Percentiles rank a stretch among this genome's conserved stretches.
Conservation (phyloP, 1,284 basidiomycete genomes). For the Ustilago loliicola region DNA sequence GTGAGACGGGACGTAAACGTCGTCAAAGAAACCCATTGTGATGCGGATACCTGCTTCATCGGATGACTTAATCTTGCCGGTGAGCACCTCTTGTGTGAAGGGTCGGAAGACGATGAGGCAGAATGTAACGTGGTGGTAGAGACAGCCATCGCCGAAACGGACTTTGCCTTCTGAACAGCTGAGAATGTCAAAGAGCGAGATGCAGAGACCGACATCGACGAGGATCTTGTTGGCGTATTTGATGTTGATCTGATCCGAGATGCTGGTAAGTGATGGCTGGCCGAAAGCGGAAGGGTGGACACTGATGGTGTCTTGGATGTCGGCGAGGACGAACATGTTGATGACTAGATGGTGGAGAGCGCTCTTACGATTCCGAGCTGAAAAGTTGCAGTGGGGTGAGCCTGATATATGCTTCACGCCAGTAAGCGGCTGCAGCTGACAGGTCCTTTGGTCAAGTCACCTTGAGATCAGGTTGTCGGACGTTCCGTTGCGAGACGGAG, state of each 20-base stretch:
- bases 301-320: constrained; percentile 79
- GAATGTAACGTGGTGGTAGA: constrained; percentile 96
- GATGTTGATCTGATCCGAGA: constrained; percentile 85
- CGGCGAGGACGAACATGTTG: constrained; percentile 62
- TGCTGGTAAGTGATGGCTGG: constrained; percentile 78
- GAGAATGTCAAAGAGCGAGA: constrained; percentile 87
- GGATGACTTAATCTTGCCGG: constrained; percentile 82
- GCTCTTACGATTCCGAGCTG: no score
- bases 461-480: background rate
- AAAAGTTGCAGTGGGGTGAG: no score
- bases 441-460: background rate
- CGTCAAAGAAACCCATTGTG: constrained; percentile 91
- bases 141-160: constrained; percentile 90
- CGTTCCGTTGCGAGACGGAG: background rate
- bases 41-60: constrained; percentile 80
- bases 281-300: constrained; percentile 83
- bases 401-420: no score
- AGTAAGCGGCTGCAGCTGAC: no score
- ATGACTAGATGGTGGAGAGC: background rate
- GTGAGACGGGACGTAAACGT: constrained; percentile 82
- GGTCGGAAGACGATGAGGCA: constrained; percentile 91
- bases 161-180: constrained; percentile 91
- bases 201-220: constrained; percentile 90
- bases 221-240: constrained; percentile 94
- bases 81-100: constrained; percentile 87